Evolutionary conservation across 441 rosid species (phyloP), one percentile per base, ranked within the genome.

Genomic region (Mallotus repandus): DNA sequence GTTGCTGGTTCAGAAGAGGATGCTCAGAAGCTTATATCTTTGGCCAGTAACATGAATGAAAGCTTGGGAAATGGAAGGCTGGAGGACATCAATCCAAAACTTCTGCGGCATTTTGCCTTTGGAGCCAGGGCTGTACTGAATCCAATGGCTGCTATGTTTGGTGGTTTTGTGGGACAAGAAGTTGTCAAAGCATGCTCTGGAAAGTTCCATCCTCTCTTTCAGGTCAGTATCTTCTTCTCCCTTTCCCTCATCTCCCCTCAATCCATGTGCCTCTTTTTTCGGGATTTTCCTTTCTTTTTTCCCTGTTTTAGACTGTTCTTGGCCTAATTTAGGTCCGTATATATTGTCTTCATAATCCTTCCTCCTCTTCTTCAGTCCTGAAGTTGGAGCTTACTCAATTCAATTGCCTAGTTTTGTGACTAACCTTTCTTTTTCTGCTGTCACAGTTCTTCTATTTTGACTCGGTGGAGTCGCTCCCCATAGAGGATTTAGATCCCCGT

Each of bases 111-210:
- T 77, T 93, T 93, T 83, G 89, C 96, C 68, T 93, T 86, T 72
- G 98, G 98, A 77, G 88, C 98, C 67, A 89, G 89, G 85, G 98
- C 97, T 73, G 93, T 94, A 68, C 78, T 94, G 66, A 94, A 94
- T 83, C 98, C 98, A 55, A 94, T 91, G 97, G 97, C 97, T 74
- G 98, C 98, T 25, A 91, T 93, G 91, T 91, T 93, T 79, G 98
- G 98, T 68, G 98, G 98, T 70, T 81, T 93, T 74, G 98, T 93
- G 77, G 98, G 97, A 50, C 98, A 93, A 82, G 98, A 93, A 77
- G 92, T 91, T 85, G 91, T 94, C 54, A 94, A 94, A 79, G 98
- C 98, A 66, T 94, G 97, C 87, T 90, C 98, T 64, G 97, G 96
- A 71, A 94, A 94, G 83, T 94, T 94, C 70, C 96, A 94, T 84